Evolutionary conservation across 192 early-diverging fungal genomes (phyloP).

Genomic region (Gaertneriomyces semiglobifer): DNA sequence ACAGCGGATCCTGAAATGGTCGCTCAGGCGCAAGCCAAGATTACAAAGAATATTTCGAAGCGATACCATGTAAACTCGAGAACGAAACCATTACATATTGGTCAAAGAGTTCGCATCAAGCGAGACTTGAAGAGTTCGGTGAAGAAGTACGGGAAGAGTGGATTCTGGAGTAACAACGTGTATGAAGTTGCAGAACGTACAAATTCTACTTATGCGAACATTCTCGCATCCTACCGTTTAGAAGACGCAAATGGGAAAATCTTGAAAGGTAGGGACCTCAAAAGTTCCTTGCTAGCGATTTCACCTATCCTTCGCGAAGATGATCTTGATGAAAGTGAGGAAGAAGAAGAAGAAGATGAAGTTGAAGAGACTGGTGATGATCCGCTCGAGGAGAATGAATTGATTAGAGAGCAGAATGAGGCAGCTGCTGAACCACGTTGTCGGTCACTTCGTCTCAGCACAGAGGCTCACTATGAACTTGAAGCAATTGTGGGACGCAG

Average conservation of each 20-base stretch:
- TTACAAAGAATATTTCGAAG: background rate
- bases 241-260: conserved; percentile 4
- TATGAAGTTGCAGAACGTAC: background rate
- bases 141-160: conserved; percentile 7
- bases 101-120: conserved; percentile 13
- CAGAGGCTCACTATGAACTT: no score
- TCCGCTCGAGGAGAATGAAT: no score
- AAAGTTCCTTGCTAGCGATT: background rate
- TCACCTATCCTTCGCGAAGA: background rate
- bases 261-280: background rate
- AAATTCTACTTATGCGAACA: conserved; percentile 6
- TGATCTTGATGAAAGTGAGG: conserved; percentile 5
- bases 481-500: no score
- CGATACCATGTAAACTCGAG: no score
- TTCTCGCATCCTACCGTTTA: background rate
- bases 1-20: conserved; percentile 1
- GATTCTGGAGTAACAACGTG: conserved; percentile 1
- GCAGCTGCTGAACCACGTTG: no score
- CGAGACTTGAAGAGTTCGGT: background rate
- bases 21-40: background rate
- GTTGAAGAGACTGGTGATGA: no score
- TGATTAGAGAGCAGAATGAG: no score
- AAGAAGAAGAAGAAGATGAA: no score
- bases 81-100: conserved; percentile 10
- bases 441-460: no score